phyloP scores from a whole-genome alignment of 805 yeast species.

The Wickerhamomyces bisporus region DNA sequence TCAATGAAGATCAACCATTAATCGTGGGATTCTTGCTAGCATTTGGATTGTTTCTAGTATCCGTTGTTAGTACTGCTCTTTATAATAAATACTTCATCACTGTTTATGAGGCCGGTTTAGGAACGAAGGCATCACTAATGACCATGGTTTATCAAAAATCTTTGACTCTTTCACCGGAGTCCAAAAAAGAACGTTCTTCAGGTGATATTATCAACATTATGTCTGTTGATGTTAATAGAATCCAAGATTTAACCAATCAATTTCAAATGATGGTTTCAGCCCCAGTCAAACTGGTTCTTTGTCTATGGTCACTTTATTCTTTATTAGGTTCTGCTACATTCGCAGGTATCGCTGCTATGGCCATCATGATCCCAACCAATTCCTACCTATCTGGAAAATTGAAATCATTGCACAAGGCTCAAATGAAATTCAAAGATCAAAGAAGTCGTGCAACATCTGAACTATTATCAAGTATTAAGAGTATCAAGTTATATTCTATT shows the following conservation, averaged over 20 bases:
- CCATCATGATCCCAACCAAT: constrained; percentile 55
- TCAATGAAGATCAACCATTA: constrained; percentile 39
- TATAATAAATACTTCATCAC: constrained; percentile 64
- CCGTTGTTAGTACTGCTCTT: constrained; percentile 54
- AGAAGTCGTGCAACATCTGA: constrained; percentile 59
- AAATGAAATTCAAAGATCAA: constrained; percentile 58
- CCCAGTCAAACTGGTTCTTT: constrained; percentile 50
- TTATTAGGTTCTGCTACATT: constrained; percentile 55
- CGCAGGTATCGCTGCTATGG: constrained; percentile 50
- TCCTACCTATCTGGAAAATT: constrained; percentile 40
- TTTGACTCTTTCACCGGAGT: constrained; percentile 58
- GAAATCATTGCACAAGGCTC: constrained; percentile 43
- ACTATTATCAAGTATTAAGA: constrained; percentile 52
- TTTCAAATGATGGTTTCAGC: constrained; percentile 53
- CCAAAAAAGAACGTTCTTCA: constrained; percentile 53
- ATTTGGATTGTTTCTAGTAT: constrained; percentile 53
- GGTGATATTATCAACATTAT: constrained; percentile 79
- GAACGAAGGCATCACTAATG: constrained; percentile 59
- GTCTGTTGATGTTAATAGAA: constrained; percentile 67
- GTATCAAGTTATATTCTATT: constrained; percentile 67
- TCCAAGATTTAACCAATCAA: constrained; percentile 54
- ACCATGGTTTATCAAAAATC: constrained; percentile 70
- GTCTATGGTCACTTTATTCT: constrained; percentile 48
- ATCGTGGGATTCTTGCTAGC: constrained; percentile 57
- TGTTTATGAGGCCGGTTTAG: constrained; percentile 57